Evolutionary conservation across 1,284 basidiomycete species (phyloP), one percentile per base, ranked within the genome.

Genomic region (Hypsizygus ulmarius): DNA sequence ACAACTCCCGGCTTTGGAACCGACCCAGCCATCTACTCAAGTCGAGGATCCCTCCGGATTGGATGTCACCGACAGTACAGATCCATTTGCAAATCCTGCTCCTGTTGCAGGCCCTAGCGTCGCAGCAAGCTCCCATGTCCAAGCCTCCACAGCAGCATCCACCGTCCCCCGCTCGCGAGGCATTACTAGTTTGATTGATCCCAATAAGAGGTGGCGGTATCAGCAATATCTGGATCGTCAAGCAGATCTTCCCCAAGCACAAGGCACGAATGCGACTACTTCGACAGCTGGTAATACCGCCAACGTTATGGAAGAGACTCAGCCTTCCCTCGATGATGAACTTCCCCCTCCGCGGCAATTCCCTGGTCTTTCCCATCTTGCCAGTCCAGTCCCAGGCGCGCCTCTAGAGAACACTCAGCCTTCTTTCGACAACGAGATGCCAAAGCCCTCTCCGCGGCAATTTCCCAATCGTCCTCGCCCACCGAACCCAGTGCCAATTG

Each of bases 11-110:
- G 36, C 32, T 10, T 40, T 49, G 16, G 54, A 55, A 25, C 54
- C 59, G 19, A 66, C 64, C 18, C 65, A 67, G 43, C 59, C 59
- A 19, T 65, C 65, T 2, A 68, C 68, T 5, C 68, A 69, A 39
- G 43, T 52, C 5, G 62, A 63, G 38, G 50, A 51, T 19, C 49
- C 53, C 12, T 36, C 45, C 28, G 16, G 18, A 15, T 34, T 43
- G 29, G 51, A 52, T 37, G 19, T 36, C 15, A 25, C 21, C 7
- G 21, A 45, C 34, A 42, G 42, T 21, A 36, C 43, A 11, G 29
- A 40, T 29, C 19, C 21, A n/a, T 6, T 35, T 34, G 38, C 21
- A 25, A 25, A 25, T 7, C 21, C 21, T 25, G 4, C 21, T 7
- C 21, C 7, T 7, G 21, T 7, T 25, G 21, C 21, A 25, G 21